Evolutionary conservation across 805 yeast genomes (phyloP).

Genomic region (Wickerhamomyces bisporus): DNA sequence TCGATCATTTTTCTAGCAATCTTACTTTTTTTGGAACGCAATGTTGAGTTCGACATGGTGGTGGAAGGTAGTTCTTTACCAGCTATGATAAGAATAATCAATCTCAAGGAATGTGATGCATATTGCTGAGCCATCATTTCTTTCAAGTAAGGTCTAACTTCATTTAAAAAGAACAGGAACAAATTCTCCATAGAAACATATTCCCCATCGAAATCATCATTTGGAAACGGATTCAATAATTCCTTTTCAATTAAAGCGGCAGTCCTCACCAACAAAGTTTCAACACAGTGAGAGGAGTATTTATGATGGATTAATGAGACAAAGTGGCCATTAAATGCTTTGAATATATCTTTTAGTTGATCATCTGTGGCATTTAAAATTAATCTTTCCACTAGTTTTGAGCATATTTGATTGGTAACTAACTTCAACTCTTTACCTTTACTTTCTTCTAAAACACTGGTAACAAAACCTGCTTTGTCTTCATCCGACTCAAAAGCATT

Average conservation of each 20-base stretch:
- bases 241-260: constrained; percentile 77
- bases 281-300: constrained; percentile 90
- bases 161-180: constrained; percentile 60
- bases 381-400: constrained; percentile 85
- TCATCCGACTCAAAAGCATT: constrained; percentile 72
- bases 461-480: constrained; percentile 67
- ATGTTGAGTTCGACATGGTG: constrained; percentile 58
- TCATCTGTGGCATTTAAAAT: constrained; percentile 58
- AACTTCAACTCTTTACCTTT: constrained; percentile 86
- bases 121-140: constrained; percentile 70
- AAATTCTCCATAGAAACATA: constrained; percentile 59
- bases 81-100: constrained; percentile 62
- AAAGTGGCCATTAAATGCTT: constrained; percentile 68
- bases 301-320: constrained; percentile 78
- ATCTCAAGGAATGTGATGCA: constrained; percentile 82
- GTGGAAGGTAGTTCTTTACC: constrained; percentile 78
- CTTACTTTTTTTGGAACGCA: constrained; percentile 79
- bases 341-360: constrained; percentile 62
- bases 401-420: constrained; percentile 91
- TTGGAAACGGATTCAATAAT: constrained; percentile 41
- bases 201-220: constrained; percentile 29
- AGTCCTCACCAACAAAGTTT: constrained; percentile 70
- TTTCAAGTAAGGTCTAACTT: constrained; percentile 53
- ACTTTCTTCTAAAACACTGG: constrained; percentile 79
- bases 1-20: constrained; percentile 93